Evolutionary conservation across 805 yeast genomes (phyloP).

Genomic region (Cyberlindnera subsufficiens): DNA sequence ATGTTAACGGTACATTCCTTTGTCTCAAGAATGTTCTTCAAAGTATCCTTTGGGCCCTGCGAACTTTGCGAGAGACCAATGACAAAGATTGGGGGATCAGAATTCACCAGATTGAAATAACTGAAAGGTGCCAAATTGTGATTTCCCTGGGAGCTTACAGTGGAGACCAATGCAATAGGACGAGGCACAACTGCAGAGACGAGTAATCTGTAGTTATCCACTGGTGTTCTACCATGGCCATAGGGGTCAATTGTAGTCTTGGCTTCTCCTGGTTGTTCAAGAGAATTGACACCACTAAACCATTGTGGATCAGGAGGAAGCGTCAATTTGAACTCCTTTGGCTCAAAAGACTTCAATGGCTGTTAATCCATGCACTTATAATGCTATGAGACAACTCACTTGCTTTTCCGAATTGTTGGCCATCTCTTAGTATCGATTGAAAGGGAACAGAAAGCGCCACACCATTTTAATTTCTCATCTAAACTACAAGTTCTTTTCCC

Average conservation of each 20-base stretch:
- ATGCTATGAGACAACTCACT: too few relatives aligned
- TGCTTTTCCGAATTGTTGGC: too few relatives aligned
- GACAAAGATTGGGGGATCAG: slow-evolving; percentile 55
- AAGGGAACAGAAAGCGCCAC: too few relatives aligned
- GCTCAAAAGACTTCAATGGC: neutral
- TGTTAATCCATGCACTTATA: neutral
- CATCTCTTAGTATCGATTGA: too few relatives aligned
- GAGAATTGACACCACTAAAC: slow-evolving; percentile 1
- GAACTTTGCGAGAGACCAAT: slow-evolving; percentile 40
- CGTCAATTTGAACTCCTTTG: slow-evolving; percentile 2
- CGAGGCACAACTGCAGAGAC: slow-evolving; percentile 53
- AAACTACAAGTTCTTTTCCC: too few relatives aligned
- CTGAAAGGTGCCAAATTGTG: slow-evolving; percentile 58
- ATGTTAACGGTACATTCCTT: slow-evolving; percentile 51
- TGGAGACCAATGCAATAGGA: slow-evolving; percentile 54
- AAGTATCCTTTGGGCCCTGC: slow-evolving; percentile 41
- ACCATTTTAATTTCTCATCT: too few relatives aligned
- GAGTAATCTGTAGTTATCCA: slow-evolving; percentile 41
- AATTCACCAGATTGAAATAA: slow-evolving; percentile 39
- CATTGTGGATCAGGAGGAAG: slow-evolving; percentile 9
- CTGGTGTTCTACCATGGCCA: slow-evolving; percentile 21
- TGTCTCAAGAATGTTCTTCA: slow-evolving; percentile 41
- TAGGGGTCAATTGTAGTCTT: slow-evolving; percentile 43
- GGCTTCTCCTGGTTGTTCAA: neutral
- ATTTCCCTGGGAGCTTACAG: slow-evolving; percentile 36